These are phyloP conservation scores for Psilocybe cyanescens DNA, from an alignment of 768 basidiomycete species.

Conservation along the genomic window DNA sequence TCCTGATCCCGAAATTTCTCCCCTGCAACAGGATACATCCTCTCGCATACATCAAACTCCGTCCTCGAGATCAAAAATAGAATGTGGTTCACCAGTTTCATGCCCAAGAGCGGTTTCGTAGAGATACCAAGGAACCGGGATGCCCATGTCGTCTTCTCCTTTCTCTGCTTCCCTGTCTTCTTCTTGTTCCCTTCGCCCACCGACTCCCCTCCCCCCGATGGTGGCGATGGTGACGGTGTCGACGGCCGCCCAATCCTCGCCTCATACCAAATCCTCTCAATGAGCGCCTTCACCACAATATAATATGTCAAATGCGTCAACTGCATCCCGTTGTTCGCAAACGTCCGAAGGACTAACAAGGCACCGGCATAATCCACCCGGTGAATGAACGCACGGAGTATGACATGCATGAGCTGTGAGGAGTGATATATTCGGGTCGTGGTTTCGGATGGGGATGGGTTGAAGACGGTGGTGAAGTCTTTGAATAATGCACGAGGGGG, in stretches of 20 bases:
- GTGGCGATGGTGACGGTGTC: background rate
- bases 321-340: background rate
- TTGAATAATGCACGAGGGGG: background rate
- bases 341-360: background rate
- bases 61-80: background rate
- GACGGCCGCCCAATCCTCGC: background rate
- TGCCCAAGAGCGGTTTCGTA: background rate
- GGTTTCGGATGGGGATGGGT: background rate
- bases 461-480: background rate
- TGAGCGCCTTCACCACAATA: background rate
- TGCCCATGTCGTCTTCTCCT: background rate
- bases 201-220: too few relatives aligned
- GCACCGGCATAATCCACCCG: background rate
- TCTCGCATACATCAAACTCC: background rate
- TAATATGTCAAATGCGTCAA: background rate
- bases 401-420: background rate
- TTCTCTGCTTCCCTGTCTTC: background rate
- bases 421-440: background rate
- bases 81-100: background rate
- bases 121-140: background rate
- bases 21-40: background rate
- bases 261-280: conserved; percentile 1
- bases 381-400: background rate
- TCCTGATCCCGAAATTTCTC: background rate
- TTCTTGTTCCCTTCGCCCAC: background rate